A percentile compares a stretch with the other conserved stretches of the same genome.
Conservation (phyloP, 768 basidiomycete species). For the Panellus pusillus region DNA sequence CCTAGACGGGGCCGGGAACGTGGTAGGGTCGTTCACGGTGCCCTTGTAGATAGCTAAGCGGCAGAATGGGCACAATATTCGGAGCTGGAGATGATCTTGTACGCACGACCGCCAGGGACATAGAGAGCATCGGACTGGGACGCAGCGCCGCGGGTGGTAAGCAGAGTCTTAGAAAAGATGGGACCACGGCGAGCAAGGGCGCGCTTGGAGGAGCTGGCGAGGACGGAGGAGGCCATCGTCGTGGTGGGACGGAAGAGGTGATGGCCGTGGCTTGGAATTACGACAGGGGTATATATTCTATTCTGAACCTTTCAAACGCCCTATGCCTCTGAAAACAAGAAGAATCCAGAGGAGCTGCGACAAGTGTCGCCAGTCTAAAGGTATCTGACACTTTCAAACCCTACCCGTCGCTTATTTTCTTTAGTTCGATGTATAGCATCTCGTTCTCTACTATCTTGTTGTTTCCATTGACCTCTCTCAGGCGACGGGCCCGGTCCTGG, state of each 20-base stretch:
- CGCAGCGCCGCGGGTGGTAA: constrained; percentile 8
- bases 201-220: constrained; percentile 18
- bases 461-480: not conserved
- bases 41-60: constrained; percentile 79
- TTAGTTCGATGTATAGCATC: no score
- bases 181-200: constrained; percentile 15
- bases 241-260: no score
- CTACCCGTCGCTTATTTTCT: no score
- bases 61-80: not conserved
- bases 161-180: constrained; percentile 4
- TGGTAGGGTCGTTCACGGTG: constrained; percentile 92
- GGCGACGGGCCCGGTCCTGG: constrained; percentile 6
- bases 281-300: no score
- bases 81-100: constrained; percentile 22
- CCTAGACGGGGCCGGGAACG: constrained; percentile 80
- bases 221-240: constrained; percentile 14
- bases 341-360: no score
- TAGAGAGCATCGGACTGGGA: constrained; percentile 34
- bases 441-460: no score
- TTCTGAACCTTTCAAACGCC: no score
- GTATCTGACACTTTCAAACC: no score
- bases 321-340: no score
- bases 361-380: no score
- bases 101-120: constrained; percentile 71
- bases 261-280: no score